Conservation (phyloP, 352 stramenopile species). For the Globisporangium sylvaticum region DNA sequence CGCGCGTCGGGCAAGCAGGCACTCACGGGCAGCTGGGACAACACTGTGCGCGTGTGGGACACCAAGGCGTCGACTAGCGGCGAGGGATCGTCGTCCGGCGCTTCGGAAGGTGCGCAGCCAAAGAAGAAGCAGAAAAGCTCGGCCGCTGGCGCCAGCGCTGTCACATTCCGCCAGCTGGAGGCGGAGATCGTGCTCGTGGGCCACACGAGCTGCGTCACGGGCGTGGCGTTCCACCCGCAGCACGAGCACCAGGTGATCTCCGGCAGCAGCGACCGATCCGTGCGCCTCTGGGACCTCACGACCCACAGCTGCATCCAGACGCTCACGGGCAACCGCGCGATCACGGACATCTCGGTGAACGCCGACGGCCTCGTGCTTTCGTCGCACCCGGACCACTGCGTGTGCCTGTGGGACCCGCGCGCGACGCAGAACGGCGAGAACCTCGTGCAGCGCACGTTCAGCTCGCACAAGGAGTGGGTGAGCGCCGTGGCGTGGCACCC, state of each 20-base stretch:
- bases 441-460: conserved; percentile 75
- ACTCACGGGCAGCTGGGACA: conserved; percentile 79
- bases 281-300: conserved; percentile 76
- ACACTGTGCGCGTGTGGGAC: conserved; percentile 78
- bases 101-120: conserved; percentile 26
- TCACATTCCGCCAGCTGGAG: conserved; percentile 69
- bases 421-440: conserved; percentile 63
- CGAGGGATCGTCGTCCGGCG: conserved; percentile 7
- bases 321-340: conserved; percentile 67
- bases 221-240: conserved; percentile 64
- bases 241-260: conserved; percentile 56
- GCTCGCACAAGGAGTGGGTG: conserved; percentile 84
- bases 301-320: conserved; percentile 73
- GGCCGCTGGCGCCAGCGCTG: conserved; percentile 18
- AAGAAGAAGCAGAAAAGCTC: conserved; percentile 69
- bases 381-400: conserved; percentile 73
- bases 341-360: conserved; percentile 73
- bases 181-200: conserved; percentile 71
- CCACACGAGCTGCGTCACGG: conserved; percentile 75
- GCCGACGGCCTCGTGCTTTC: conserved; percentile 59
- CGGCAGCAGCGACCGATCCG: conserved; percentile 60
- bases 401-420: conserved; percentile 81
- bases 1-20: conserved; percentile 32
- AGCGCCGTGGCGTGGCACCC: conserved; percentile 72
- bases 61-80: conserved; percentile 16